Base-by-base conservation (phyloP, 2,329 filamentous ascomycete genomes). In the Cladosporium halotolerans region DNA sequence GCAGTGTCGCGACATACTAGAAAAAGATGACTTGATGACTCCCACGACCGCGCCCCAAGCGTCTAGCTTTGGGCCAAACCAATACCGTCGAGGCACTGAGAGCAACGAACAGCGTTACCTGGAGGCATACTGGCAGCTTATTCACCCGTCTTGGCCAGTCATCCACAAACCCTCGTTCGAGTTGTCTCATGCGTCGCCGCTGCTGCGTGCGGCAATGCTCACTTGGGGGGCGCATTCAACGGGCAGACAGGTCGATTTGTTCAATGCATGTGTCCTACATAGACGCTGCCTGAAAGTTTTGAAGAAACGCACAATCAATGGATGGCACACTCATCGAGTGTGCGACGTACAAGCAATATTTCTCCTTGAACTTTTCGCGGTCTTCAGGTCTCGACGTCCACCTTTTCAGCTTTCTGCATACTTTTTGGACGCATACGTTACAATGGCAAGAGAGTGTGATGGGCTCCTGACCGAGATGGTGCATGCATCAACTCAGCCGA, bases 201-300 rank as follows among this genome's bases (percentile, higher is more conserved):
- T 76, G 59, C 65, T 76, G n/a, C 66, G 63, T 40, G 71, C 72
- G 19, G 68, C 72, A n/a, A 72, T 76, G 63, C 61, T 75, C 40
- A 70, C 73, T 4, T 65, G 75, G 23, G 73, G 73, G 33, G 71
- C 68, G 4, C 70, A 75, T 44, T 70, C 70, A 42, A 66, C 68
- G 43, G 63, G 63, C 48, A 62, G 69, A 40, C 57, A 65, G 39
- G 60, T 61, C 45, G 67, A 69, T 34, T 67, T 67, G 40, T 59
- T 59, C 7, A 69, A 71, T 53, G 67, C 71, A 13, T 62, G 67
- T 50, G 63, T 66, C 10, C 59, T 75, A 33, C 73, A 75, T 55
- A 70, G 73, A 49, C 63, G 60, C 33, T 74, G 71, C 57, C 49
- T 71, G 39, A 73, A 73, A 56, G 58, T 74, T 28, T 62, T 76